Base-by-base conservation (phyloP, 1,284 basidiomycete species). In the Heterobasidion annosum region DNA sequence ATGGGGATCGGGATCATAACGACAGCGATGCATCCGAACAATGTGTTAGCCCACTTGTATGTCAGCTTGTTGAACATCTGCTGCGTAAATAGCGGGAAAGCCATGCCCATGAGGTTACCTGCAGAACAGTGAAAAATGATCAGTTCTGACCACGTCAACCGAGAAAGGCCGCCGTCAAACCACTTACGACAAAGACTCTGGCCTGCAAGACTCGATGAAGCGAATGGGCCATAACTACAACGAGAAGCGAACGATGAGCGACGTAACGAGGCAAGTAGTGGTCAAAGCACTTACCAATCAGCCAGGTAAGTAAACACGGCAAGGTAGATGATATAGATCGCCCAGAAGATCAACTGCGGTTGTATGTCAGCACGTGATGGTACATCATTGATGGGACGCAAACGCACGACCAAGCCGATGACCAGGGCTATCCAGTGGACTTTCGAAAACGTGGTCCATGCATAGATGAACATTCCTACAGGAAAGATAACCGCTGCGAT, bases 141-240 rank as follows among this genome's bases (percentile, higher is more conserved):
- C 15, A 35, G 9, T 40, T 16, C 34, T 33, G 19, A 25, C 18
- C 15, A 33, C 7, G n/a, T 19, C 47, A 48, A 48, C 13, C 25
- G 32, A 33, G 8, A 34, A 34, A 8, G 32, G 18, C 12, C n/a
- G 25, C 25, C 25, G 25, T 25, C 25, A 4, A 25, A 25, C 3
- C 25, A 25, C 77, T 62, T 69, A 80, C 88, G 76, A 58, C 76
- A 80, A 43, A 91, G 70, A 64, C 82, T 85, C 67, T 91, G 89
- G 0, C 85, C 89, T 0, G 89, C 88, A 16, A 90, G 69, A 1
- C 88, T 88, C 1, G 85, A 88, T 0, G 85, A 88, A 4, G 88
- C 89, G 58, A 83, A 91, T 1, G 82, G 76, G 0, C 83, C 83
- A 56, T 88, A 87, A 61, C 83, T 18, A 13, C 25, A 40, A 9